phyloP scores from a whole-genome alignment of 306 rosid genomes.

The Morella rubra region DNA sequence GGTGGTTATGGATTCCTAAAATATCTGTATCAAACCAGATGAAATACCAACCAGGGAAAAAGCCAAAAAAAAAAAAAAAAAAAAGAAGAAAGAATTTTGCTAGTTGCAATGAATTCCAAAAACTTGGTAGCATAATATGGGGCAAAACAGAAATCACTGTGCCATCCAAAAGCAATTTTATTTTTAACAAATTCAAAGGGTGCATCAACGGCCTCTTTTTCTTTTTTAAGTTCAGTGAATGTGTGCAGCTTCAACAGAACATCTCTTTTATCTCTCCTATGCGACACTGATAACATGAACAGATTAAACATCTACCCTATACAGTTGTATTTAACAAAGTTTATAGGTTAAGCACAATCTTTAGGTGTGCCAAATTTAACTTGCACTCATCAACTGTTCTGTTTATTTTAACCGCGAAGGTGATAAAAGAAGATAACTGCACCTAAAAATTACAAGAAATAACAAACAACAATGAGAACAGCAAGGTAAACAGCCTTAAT shows the following conservation, averaged over 20 bases:
- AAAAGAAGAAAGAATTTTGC: no score
- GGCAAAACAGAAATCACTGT: constrained; percentile 9
- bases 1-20: constrained; percentile 14
- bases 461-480: neutral
- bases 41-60: no score
- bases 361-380: neutral
- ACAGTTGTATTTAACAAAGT: neutral
- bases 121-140: neutral
- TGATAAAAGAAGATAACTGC: neutral
- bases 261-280: neutral
- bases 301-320: neutral
- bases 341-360: neutral
- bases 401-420: neutral
- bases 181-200: neutral
- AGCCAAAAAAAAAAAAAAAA: no score
- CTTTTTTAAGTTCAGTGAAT: neutral
- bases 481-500: neutral
- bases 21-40: no score
- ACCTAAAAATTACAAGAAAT: neutral
- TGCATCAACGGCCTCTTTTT: neutral
- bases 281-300: neutral
- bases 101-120: neutral
- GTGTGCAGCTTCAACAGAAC: neutral
- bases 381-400: neutral
- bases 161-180: no score